These are phyloP conservation scores for Hylodesmum podocarpum DNA, from an alignment of 306 rosid genomes.

Conservation along the genomic window DNA sequence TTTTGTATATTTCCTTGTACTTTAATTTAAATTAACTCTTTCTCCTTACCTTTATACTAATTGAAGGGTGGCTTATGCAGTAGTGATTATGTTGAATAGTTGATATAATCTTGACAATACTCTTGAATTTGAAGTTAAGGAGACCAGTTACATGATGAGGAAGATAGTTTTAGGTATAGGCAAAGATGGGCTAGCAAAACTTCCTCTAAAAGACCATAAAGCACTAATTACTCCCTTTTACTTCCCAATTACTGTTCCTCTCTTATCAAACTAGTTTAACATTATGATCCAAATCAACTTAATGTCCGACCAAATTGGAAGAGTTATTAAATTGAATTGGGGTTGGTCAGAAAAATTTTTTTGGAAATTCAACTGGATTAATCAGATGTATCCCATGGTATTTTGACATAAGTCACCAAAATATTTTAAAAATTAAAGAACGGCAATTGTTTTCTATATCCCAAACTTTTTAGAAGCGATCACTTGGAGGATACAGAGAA, in stretches of 20 bases:
- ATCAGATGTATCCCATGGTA: constrained; percentile 19
- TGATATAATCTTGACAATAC: constrained; percentile 50
- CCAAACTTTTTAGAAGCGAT: constrained; percentile 26
- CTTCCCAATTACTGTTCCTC: constrained; percentile 60
- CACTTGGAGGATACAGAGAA: constrained; percentile 40
- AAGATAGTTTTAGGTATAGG: constrained; percentile 35
- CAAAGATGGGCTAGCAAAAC: constrained; percentile 36
- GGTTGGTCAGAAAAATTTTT: constrained; percentile 22
- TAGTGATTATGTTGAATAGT: constrained; percentile 49
- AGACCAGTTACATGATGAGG: constrained; percentile 40
- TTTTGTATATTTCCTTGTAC: constrained; percentile 11
- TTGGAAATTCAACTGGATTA: no score
- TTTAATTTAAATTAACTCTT: not conserved
- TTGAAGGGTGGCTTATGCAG: constrained; percentile 41
- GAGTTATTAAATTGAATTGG: constrained; percentile 25
- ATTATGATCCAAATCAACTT: constrained; percentile 47
- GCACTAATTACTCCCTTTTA: constrained; percentile 77
- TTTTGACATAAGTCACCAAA: constrained; percentile 19
- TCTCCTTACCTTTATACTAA: constrained; percentile 23
- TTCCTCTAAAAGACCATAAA: constrained; percentile 57
- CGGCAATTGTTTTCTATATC: constrained; percentile 19
- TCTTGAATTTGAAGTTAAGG: constrained; percentile 83
- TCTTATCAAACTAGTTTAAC: constrained; percentile 25
- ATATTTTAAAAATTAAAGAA: not conserved
- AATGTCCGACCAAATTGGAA: constrained; percentile 41